Evolutionary conservation across 1,284 basidiomycete genomes (phyloP), one percentile per base, ranked within the genome.

Genomic region (Irpex sp.): DNA sequence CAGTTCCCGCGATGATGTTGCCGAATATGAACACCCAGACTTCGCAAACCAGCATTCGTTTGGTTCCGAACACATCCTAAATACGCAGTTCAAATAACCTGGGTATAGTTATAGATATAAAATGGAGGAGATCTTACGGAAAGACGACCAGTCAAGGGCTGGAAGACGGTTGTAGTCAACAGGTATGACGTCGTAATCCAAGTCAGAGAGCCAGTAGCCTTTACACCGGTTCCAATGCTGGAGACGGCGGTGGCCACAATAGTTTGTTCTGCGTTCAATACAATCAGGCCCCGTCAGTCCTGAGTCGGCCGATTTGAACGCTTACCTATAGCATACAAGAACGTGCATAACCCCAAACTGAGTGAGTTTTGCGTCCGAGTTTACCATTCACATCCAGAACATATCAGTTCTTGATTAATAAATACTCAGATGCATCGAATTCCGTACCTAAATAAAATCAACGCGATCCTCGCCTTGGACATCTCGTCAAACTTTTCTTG

Each of bases 11-110:
- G 19, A 82, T 70, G 17, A 76, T 73, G 40, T 77, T 78, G 0
- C 80, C 79, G n/a, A 79, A 44, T 21, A 78, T 72, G 67, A 81
- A 81, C 38, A 80, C 58, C 74, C 74, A 75, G 5, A 75, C 59
- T 40, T 70, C 72, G 49, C 67, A 65, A 31, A 75, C 64, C 11
- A 75, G 69, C 59, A 75, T 63, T 21, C 67, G 64, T 58, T 73
- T 74, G 13, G 69, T 68, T 8, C 74, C 74, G 5, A 75, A 64
- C 1, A 71, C 71, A 61, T 76, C 75, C 74, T 76, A 36, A 17
- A 44, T 21, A n/a, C 31, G 31, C 31, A 31, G 31, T 31, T 31
- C 31, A 31, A 31, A 3, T 31, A 31, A 31, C 4, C 31, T 31
- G 31, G 31, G 31, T 31, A 31, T 31, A 31, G 31, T 47, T 47